Conservation (phyloP, 495 filamentous ascomycete genomes). For the Aspergillus diversus region DNA sequence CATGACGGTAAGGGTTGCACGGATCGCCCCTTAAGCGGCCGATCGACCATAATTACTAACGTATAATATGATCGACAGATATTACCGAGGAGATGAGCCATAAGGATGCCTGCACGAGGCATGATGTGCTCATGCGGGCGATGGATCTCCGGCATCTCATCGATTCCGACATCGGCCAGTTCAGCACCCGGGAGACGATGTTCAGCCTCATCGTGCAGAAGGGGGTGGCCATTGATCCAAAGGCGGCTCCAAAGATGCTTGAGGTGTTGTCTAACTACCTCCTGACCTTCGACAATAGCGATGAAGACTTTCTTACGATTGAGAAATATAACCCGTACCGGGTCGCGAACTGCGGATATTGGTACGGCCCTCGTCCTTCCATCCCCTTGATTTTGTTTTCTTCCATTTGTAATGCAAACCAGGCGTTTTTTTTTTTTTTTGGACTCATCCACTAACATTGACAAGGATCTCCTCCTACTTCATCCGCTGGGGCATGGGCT, state of each 20-base stretch:
- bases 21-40: too few relatives aligned
- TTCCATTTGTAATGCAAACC: not conserved
- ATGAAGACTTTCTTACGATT: conserved; percentile 8
- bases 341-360: conserved; percentile 16
- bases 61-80: not conserved
- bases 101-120: not conserved
- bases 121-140: not conserved
- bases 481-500: conserved; percentile 12
- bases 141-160: conserved; percentile 1
- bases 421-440: not conserved
- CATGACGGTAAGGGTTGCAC: conserved; percentile 2
- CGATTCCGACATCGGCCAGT: conserved; percentile 1
- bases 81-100: conserved; percentile 3
- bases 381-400: not conserved
- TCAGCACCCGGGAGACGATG: not conserved
- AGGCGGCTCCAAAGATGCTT: not conserved
- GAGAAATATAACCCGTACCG: conserved; percentile 16
- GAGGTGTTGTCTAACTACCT: conserved; percentile 5
- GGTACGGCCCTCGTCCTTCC: not conserved
- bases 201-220: not conserved
- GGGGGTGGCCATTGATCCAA: not conserved
- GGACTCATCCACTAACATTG: not conserved
- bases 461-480: conserved; percentile 13
- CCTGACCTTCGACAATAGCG: conserved; percentile 13
- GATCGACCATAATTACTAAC: not conserved